A percentile compares a stretch with the other conserved stretches of the same genome.
These are phyloP conservation scores for Perkinsus chesapeaki DNA, from an alignment of 169 alveolate species.

Conservation along the genomic window DNA sequence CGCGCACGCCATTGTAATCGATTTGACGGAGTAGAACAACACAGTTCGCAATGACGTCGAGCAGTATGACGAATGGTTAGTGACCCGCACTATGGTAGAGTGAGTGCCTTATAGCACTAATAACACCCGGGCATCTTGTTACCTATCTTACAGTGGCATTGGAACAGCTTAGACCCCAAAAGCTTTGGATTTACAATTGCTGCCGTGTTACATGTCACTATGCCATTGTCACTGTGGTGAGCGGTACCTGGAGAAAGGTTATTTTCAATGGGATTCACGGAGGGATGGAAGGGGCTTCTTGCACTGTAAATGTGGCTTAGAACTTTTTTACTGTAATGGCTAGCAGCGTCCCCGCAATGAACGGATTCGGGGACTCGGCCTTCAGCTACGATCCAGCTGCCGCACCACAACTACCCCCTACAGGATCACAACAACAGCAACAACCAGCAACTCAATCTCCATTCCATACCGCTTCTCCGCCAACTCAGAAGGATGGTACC, in stretches of 20 bases:
- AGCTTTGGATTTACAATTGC: too few species aligned
- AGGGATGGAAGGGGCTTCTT: too few species aligned
- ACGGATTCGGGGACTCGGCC: constrained; percentile 7
- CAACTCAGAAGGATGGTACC: background rate
- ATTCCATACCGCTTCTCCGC: background rate
- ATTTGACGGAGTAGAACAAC: background rate
- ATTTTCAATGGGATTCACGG: too few species aligned
- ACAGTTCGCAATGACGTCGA: background rate
- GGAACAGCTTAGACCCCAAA: too few species aligned
- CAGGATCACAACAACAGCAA: background rate
- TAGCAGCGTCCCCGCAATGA: background rate
- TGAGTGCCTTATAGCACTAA: too few species aligned
- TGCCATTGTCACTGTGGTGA: too few species aligned
- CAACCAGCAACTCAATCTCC: background rate
- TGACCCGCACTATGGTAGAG: too few species aligned
- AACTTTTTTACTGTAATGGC: background rate
- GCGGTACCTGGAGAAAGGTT: too few species aligned
- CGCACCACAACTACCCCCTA: background rate
- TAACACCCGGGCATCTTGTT: too few species aligned
- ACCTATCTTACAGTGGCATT: too few species aligned
- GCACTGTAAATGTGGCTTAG: background rate
- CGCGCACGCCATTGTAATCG: background rate
- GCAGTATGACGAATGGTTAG: background rate
- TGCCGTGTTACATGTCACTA: too few species aligned
- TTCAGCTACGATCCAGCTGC: background rate